Evolutionary conservation across 352 stramenopile species (phyloP), one percentile per base, ranked within the genome.

Genomic region (Phytophthora colocasiae): DNA sequence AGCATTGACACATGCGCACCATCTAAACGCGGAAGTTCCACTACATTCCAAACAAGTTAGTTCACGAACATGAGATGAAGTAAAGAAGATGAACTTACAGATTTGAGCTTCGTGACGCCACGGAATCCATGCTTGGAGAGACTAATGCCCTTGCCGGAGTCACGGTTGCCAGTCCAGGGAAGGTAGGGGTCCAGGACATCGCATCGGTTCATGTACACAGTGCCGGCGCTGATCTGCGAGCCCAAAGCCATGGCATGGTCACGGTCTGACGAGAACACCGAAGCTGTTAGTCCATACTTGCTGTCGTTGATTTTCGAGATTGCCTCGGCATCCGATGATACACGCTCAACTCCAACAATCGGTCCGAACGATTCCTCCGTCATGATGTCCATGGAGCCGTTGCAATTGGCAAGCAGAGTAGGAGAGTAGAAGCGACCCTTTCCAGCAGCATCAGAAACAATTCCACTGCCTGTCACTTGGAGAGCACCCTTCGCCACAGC

Each of bases 171-270:
- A 26, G 78, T 89, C 89, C 89, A 96, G n/a, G 89, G 86, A 12
- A 96, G 65, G 57, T 87, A 88, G 15, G 89, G 87, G 63, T 95
- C 86, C 17, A 95, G 50, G 46, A 83, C 83, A 55, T 95, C 89
- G 68, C 85, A 93, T 34, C 89, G 83, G 74, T 96, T 96, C 85
- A 93, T 91, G 70, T 85, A 96, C 40, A 95, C 78, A 5, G 86
- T 95, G 45, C 88, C 88, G 46, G 77, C 82, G 45, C 84, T 90
- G 19, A 95, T 78, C 55, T 87, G 68, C 24, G 68, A 69, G 14
- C 80, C 85, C 27, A 94, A 41, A 32, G 62, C 49, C 65, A 88
- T 70, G 6, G 85, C 88, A 17, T 77, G 80, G 9, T 87, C 79
- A 43, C 81, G 75, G 60, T 88, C 69, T 14, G 61, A 75, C 6